Percentiles rank a stretch among this genome's conserved stretches.
Evolutionary conservation across 2,329 filamentous ascomycete genomes (phyloP).

Genomic region (Exophiala bonariae): DNA sequence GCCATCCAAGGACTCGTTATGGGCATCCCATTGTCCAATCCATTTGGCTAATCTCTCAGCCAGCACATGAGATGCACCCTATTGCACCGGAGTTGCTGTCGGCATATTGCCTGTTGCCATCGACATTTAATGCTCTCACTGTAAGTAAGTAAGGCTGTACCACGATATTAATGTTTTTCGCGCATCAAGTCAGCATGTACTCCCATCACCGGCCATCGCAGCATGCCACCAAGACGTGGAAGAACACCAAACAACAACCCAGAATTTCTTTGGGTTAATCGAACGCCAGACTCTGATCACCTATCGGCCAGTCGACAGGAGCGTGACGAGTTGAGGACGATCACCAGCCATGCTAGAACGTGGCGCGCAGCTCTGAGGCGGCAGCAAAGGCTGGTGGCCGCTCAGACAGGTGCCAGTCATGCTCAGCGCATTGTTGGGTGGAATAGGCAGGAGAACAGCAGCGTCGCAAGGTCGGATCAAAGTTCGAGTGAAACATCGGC

Average conservation of each 20-base stretch:
- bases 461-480: conserved; percentile 7
- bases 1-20: too few relatives aligned
- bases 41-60: conserved; percentile 2
- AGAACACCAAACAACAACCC: conserved; percentile 10
- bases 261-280: conserved; percentile 23
- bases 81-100: too few relatives aligned
- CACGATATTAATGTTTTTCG: too few relatives aligned
- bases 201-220: too few relatives aligned
- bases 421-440: conserved; percentile 21
- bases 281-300: conserved; percentile 19
- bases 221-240: conserved; percentile 4
- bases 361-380: conserved; percentile 20
- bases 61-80: background rate
- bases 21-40: background rate
- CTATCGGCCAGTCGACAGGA: conserved; percentile 19
- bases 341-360: conserved; percentile 21
- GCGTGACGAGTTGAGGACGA: conserved; percentile 20
- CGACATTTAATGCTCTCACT: too few relatives aligned
- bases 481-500: conserved; percentile 19
- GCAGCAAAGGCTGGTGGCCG: conserved; percentile 18
- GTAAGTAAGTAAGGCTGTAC: too few relatives aligned
- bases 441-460: conserved; percentile 6
- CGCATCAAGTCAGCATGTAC: too few relatives aligned
- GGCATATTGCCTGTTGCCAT: too few relatives aligned
- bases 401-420: conserved; percentile 15